Evolutionary conservation across 1,139 yeast genomes (phyloP).

Genomic region (Suhomyces choctaworum): DNA sequence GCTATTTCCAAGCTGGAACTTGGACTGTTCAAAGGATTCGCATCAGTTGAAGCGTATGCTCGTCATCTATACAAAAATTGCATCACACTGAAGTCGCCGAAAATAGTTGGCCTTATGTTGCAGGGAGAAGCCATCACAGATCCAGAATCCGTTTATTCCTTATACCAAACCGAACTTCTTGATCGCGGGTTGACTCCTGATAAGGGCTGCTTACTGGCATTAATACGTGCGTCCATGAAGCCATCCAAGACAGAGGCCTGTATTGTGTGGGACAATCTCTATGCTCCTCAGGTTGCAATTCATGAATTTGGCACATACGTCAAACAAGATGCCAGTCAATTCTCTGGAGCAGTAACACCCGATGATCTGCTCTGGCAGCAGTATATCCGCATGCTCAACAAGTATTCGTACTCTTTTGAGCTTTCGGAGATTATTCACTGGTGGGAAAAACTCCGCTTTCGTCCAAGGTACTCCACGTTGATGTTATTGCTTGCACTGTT

Average conservation of each 20-base stretch:
- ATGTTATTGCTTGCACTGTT: constrained; percentile 37
- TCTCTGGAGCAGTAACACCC: constrained; percentile 38
- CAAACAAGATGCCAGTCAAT: constrained; percentile 22
- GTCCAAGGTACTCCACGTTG: constrained; percentile 45
- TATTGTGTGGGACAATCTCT: constrained; percentile 47
- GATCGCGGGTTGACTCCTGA: constrained; percentile 27
- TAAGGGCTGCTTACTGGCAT: constrained; percentile 42
- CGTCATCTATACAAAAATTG: constrained; percentile 23
- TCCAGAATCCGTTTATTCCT: constrained; percentile 13
- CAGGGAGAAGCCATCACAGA: constrained; percentile 43
- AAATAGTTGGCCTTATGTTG: constrained; percentile 37
- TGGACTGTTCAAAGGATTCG: constrained; percentile 15
- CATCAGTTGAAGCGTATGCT: constrained; percentile 24
- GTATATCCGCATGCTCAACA: constrained; percentile 53
- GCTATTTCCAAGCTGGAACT: constrained; percentile 1
- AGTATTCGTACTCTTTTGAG: constrained; percentile 50
- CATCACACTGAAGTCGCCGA: constrained; percentile 25
- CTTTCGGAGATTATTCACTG: constrained; percentile 52
- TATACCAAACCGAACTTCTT: constrained; percentile 21
- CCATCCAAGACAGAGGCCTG: constrained; percentile 18
- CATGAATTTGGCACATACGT: constrained; percentile 51
- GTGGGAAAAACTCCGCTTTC: constrained; percentile 57
- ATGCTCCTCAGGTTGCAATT: constrained; percentile 63
- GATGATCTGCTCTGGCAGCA: constrained; percentile 47
- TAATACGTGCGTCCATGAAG: constrained; percentile 40